These are phyloP conservation scores for Aspergillus cejpii DNA, from an alignment of 2,329 filamentous ascomycete species.

Conservation along the genomic window DNA sequence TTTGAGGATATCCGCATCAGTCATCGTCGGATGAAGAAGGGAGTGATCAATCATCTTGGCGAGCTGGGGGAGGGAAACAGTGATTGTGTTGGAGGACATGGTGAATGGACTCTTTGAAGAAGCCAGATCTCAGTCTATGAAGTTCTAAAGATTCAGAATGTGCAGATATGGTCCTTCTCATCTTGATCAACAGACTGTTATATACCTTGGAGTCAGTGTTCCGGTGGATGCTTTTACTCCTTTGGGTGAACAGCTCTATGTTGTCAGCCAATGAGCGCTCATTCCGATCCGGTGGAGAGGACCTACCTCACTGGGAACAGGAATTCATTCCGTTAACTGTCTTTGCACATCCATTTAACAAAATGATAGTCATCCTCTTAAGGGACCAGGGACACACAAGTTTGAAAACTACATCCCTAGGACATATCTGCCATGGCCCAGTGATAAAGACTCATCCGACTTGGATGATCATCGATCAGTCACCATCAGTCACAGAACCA, in stretches of 20 bases:
- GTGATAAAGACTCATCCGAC: no score
- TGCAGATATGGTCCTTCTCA: not conserved
- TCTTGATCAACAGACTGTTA: not conserved
- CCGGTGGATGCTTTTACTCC: not conserved
- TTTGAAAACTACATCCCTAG: no score
- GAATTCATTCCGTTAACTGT: not conserved
- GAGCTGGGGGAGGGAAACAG: constrained; percentile 29
- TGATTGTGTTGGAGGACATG: constrained; percentile 16
- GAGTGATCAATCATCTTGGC: constrained; percentile 52
- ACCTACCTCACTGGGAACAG: not conserved
- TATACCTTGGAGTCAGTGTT: not conserved
- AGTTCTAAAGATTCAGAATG: no score
- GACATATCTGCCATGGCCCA: no score
- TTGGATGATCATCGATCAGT: no score
- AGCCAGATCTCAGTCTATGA: not conserved
- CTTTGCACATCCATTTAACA: not conserved
- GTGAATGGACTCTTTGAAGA: not conserved
- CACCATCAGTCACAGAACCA: no score
- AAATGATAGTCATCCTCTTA: not conserved
- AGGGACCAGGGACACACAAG: no score
- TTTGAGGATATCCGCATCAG: constrained; percentile 47
- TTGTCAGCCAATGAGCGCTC: not conserved
- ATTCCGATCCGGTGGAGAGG: not conserved
- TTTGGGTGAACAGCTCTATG: not conserved
- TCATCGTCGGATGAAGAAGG: constrained; percentile 56